Base-by-base conservation (phyloP, 331 rosid species). In the Malus hybrid region DNA sequence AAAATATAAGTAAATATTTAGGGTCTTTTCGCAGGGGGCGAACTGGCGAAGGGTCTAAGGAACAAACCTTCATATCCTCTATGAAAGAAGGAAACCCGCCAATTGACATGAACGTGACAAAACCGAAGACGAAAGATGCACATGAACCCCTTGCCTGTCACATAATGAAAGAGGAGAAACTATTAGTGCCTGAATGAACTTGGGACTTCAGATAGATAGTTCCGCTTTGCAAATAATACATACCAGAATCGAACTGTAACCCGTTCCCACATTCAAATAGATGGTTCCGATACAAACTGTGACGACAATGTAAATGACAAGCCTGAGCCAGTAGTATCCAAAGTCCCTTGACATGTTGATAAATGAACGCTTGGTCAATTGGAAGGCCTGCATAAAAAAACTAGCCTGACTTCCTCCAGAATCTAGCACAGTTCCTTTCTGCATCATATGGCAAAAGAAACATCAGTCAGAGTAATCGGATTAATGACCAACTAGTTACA, bases 11-110 rank as follows among this genome's bases (percentile, higher is more conserved):
- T 50, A 52, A 15, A 16, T 39, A 66, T 18, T 28, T 19, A 64
- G 50, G 6, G 74, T 80, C 24, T 48, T 44, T 24, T 18, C 44
- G 60, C 14, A 10, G 27, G 62, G 7, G 57, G 15, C 20, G 4
- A 69, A 16, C 20, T 6, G 57, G 15, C 16, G 1, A 66, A n/a
- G n/a, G 4, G 19, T 15, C 20, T 19, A 2, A 54, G 20, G 36
- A 76, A 61, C 72, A 24, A 76, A 87, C 98, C 93, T 95, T 95
- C 99, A 95, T 95, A 82, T 95, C 99, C 85, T 95, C 99, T 66
- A 93, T 97, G 80, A 95, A 95, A n/a, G 99, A 95, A 71, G 99
- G 99, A 80, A 95, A 95, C 24, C 99, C 99, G 16, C 99, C 99
- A 28, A 95, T 95, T 6, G 99, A 95, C 99, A 95, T 95, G 88